Evolutionary conservation across 2,329 filamentous ascomycete genomes (phyloP), one percentile per base, ranked within the genome.

Genomic region (Stachybotrys elegans): DNA sequence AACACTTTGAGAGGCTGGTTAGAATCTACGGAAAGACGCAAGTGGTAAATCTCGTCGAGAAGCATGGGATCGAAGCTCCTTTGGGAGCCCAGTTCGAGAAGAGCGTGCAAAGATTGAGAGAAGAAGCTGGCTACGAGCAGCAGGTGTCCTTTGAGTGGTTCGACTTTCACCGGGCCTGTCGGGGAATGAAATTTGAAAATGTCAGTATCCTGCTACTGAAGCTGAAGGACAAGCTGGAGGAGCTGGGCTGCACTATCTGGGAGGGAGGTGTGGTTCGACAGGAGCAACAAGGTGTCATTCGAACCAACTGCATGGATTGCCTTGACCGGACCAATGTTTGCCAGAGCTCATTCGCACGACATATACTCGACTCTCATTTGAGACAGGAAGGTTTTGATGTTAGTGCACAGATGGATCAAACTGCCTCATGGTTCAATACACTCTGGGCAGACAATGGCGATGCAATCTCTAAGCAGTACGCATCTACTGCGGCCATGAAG

Each of bases 231-330:
- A 82, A 78, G n/a, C 70, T 96, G 11, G 81, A 86, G 35, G 70
- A 74, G 5, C 80, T 85, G 37, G 84, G 87, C 1, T 90, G 87
- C 68, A 89, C 86, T 0, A 76, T 87, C 3, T 69, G 75, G 43
- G 55, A 65, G 12, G 64, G 70, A 16, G 74, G 72, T 3, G 58
- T 64, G 22, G 46, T 77, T 13, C 53, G 65, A 14, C 54, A 59
- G 5, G 69, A 60, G 38, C 91, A 96, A 60, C 73, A 70, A 21
- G 91, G 91, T 2, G 79, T 95, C 6, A 63, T 97, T n/a, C 78
- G 93, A 44, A 96, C 90, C 2, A 98, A 98, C 59, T 98, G 93
- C 64, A 97, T 98, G 93, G 93, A 98, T 59, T 98, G 93, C 55
- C 71, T 98, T 9, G 93, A 98, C 61, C 81, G 93, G 19, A 98